A percentile compares a stretch with the other conserved stretches of the same genome.
These are phyloP conservation scores for Pythium phragmiticola DNA, from an alignment of 352 stramenopile genomes.

Conservation along the genomic window DNA sequence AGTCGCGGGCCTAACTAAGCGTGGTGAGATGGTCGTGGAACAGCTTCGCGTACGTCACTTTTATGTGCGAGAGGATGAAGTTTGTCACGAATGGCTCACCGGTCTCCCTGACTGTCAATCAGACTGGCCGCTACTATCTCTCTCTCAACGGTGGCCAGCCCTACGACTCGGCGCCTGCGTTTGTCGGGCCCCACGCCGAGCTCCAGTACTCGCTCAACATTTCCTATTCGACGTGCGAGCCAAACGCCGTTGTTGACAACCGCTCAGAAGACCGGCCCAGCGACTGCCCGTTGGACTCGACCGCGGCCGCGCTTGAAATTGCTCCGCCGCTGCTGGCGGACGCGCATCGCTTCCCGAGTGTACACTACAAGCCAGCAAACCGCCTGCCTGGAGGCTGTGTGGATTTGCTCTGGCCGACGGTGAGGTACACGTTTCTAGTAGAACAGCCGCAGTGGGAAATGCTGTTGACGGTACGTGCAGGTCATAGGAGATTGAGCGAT, in stretches of 20 bases:
- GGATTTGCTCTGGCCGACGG: conserved; percentile 2
- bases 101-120: not conserved
- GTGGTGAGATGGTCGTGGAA: conserved; percentile 4
- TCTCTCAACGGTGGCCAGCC: conserved; percentile 9
- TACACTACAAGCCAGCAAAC: conserved; percentile 15
- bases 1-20: not conserved
- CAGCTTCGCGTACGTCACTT: conserved; percentile 25
- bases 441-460: conserved; percentile 15
- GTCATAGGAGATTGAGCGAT: not conserved
- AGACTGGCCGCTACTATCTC: conserved; percentile 22
- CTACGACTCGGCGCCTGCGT: conserved; percentile 12
- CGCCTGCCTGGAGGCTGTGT: conserved; percentile 15
- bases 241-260: not conserved
- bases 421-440: conserved; percentile 21
- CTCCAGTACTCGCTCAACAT: conserved; percentile 20
- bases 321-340: not conserved
- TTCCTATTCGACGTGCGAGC: conserved; percentile 14
- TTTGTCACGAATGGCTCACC: not conserved
- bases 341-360: not conserved
- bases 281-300: not conserved
- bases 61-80: not conserved
- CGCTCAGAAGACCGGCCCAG: not conserved
- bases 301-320: not conserved
- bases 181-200: not conserved
- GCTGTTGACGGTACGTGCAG: conserved; percentile 10